Evolutionary conservation across 768 basidiomycete genomes (phyloP).

Genomic region (Mycena alexandri): DNA sequence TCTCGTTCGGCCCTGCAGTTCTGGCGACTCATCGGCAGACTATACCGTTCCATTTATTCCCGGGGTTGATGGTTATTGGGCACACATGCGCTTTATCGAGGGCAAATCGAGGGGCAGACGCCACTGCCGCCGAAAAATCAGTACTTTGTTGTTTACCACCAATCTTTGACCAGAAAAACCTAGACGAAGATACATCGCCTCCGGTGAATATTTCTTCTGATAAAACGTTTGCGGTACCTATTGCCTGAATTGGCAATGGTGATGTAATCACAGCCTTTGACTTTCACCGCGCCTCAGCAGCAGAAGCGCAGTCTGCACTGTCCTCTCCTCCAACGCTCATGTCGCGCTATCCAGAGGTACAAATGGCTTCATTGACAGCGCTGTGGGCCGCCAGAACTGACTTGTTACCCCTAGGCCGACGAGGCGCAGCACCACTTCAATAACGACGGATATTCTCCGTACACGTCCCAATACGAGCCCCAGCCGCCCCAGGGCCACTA

Average conservation of each 20-base stretch:
- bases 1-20: too few species aligned
- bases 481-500: conserved; percentile 45
- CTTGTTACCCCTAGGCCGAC: conserved; percentile 59
- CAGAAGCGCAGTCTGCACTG: conserved; percentile 21
- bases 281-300: conserved; percentile 3
- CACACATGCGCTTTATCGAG: too few species aligned
- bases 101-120: too few species aligned
- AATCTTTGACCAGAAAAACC: too few species aligned
- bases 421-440: conserved; percentile 73
- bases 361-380: conserved; percentile 1
- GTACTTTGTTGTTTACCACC: too few species aligned
- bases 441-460: conserved; percentile 75
- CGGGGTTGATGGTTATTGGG: too few species aligned
- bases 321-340: conserved; percentile 37
- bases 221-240: neutral
- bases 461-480: conserved; percentile 59
- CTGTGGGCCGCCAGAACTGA: neutral
- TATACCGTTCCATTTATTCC: too few species aligned
- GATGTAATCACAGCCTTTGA: conserved; percentile 18
- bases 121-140: too few species aligned
- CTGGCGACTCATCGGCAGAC: too few species aligned
- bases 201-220: too few species aligned
- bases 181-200: too few species aligned
- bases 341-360: conserved; percentile 53
- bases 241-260: neutral